phyloP scores from a whole-genome alignment of 1,284 basidiomycete genomes.

The Apiotrichum domesticum region DNA sequence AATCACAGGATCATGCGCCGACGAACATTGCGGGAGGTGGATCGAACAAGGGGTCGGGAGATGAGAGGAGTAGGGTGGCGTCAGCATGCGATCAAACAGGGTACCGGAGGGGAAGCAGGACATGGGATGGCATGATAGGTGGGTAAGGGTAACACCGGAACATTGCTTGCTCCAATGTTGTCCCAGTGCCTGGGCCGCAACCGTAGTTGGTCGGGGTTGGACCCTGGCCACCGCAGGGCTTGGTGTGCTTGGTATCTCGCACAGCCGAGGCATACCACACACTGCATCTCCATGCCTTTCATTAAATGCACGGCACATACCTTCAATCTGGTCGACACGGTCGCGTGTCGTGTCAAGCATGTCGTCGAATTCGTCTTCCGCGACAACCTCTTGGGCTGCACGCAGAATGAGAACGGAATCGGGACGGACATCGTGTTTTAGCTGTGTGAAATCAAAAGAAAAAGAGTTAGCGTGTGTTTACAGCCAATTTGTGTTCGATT shows the following conservation, averaged over 20 bases:
- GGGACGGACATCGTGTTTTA: constrained; percentile 67
- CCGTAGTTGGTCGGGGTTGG: no score
- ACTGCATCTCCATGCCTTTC: neutral
- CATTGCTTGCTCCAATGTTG: no score
- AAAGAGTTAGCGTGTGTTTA: no score
- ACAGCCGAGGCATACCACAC: no score
- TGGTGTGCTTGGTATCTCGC: no score
- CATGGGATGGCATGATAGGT: neutral
- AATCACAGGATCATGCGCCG: no score
- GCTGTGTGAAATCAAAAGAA: constrained; percentile 34
- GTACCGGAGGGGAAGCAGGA: neutral
- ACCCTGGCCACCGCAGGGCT: no score
- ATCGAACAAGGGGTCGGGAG: neutral
- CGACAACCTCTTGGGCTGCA: constrained; percentile 62
- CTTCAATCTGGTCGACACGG: constrained; percentile 58
- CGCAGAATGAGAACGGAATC: constrained; percentile 69
- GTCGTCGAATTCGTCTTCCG: constrained; percentile 63
- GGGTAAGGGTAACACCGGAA: no score
- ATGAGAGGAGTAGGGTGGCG: no score
- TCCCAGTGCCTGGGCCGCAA: no score
- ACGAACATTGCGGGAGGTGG: neutral
- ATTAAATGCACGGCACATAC: constrained; percentile 17
- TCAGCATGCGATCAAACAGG: no score
- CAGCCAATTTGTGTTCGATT: no score
- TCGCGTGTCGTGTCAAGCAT: constrained; percentile 62